A percentile compares a stretch with the other conserved stretches of the same genome.
These are phyloP conservation scores for Euclidium syriacum DNA, from an alignment of 345 rosid genomes.

Conservation along the genomic window DNA sequence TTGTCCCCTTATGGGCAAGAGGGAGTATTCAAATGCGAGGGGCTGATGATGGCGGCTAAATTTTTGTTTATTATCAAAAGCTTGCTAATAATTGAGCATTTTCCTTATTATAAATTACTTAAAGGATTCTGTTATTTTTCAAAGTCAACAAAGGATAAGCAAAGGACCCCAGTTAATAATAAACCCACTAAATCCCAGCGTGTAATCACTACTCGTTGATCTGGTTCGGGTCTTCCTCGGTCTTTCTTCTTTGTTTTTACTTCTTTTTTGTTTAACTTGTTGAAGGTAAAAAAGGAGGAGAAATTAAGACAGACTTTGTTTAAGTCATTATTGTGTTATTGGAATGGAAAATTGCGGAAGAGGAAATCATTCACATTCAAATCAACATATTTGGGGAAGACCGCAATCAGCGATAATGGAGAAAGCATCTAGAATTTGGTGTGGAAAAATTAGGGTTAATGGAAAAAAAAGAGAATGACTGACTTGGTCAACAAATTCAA, in stretches of 20 bases:
- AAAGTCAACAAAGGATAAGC: conserved; percentile 14
- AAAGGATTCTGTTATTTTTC: not conserved
- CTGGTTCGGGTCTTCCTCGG: too few relatives aligned
- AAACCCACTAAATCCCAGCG: too few relatives aligned
- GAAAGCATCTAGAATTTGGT: not conserved
- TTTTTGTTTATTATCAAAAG: too few relatives aligned
- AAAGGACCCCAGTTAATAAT: not conserved
- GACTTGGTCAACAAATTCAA: too few relatives aligned
- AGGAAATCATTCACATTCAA: not conserved
- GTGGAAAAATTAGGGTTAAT: too few relatives aligned
- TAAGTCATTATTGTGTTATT: too few relatives aligned
- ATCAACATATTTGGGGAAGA: not conserved
- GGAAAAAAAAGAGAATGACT: too few relatives aligned
- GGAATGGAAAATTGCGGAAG: not conserved
- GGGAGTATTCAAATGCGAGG: conserved; percentile 6
- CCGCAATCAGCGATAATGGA: not conserved
- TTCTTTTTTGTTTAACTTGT: too few relatives aligned
- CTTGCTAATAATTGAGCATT: not conserved
- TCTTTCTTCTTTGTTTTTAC: too few relatives aligned
- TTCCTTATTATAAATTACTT: not conserved
- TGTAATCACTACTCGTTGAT: too few relatives aligned
- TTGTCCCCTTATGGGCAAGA: not conserved
- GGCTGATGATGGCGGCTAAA: conserved; percentile 16
- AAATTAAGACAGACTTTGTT: too few relatives aligned
- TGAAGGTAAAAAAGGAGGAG: too few relatives aligned